These are phyloP conservation scores for Trichomonas vaginalis DNA, from an alignment of 208 protist species.

Conservation along the genomic window DNA sequence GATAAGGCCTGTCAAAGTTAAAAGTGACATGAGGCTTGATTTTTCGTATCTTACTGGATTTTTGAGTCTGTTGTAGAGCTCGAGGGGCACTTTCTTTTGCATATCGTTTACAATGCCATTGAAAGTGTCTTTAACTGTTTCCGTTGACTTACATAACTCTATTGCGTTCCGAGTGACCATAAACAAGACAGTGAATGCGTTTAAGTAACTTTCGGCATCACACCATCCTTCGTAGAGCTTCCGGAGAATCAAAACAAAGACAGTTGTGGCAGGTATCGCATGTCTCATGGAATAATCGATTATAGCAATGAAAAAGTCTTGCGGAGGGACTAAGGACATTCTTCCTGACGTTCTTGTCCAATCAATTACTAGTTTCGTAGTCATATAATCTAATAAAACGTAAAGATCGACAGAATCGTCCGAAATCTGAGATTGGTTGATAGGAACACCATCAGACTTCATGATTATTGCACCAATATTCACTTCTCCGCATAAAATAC, in stretches of 20 bases:
- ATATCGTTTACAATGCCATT: neutral
- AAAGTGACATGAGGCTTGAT: neutral
- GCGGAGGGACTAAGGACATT: neutral
- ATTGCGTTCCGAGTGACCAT: neutral
- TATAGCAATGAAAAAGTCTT: neutral
- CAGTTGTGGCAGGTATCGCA: neutral
- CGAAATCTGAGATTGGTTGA: too few species aligned
- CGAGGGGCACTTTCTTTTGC: neutral
- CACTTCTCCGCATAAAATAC: too few species aligned
- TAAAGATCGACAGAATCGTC: too few species aligned
- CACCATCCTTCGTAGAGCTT: neutral
- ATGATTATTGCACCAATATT: too few species aligned
- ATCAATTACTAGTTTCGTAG: neutral
- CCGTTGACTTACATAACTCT: neutral
- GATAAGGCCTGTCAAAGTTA: neutral
- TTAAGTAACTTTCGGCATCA: neutral
- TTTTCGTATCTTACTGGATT: neutral
- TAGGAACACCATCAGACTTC: too few species aligned
- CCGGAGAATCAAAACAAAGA: neutral
- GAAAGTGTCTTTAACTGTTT: neutral
- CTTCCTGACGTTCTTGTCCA: neutral
- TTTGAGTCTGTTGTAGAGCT: neutral
- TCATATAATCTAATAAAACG: neutral
- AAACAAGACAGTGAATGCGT: neutral
- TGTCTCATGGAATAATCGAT: neutral